Base-by-base conservation (phyloP, 2,329 filamentous ascomycete genomes). In the Alternaria consortialis region DNA sequence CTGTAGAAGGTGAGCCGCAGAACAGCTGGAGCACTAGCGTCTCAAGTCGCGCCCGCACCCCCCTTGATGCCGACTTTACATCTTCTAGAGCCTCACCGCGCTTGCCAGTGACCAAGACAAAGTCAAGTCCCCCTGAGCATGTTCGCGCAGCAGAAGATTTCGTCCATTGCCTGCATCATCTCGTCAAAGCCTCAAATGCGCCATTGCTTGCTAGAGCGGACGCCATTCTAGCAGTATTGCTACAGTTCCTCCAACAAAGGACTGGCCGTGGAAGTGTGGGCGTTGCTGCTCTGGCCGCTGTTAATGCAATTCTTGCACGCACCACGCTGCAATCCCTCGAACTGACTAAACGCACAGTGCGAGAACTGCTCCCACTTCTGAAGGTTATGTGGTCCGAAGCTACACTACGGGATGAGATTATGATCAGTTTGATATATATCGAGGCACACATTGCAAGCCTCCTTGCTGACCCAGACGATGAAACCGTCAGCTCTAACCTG, bases 331-430 rank as follows among this genome's bases (percentile, higher is more conserved):
- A 97, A 71, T 86, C 91, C 62, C 84, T 89, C 13, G 77, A 82
- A 0, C 82, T 93, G 53, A 87, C 90, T 3, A 86, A 85, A 65
- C 83, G 81, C 34, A 80, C 90, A 37, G 84, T 90, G 15, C 80
- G 83, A 56, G 84, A 86, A 7, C 75, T 94, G 7, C 74, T 97
- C 25, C 90, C 92, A 1, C 77, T 94, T 44, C 87, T 97, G 65
- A 87, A 86, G 56, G 85, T 87, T 51, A 88, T 93, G 80, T 99
- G 94, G 94, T 84, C 88, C 40, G 74, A 77, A 34, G 52, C 54
- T 65, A 85, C 86, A 13, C 67, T 95, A 51, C 88, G 90, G 67
- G 91, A 94, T 65, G 92, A 84, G 60, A 90, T 97, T 75, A 83
- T 96, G 34, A 88, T 88, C 67, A 87, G 88, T 1, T 81, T 97